Base-by-base conservation (phyloP, 192 early-diverging fungal genomes). In the Linnemannia exigua region DNA sequence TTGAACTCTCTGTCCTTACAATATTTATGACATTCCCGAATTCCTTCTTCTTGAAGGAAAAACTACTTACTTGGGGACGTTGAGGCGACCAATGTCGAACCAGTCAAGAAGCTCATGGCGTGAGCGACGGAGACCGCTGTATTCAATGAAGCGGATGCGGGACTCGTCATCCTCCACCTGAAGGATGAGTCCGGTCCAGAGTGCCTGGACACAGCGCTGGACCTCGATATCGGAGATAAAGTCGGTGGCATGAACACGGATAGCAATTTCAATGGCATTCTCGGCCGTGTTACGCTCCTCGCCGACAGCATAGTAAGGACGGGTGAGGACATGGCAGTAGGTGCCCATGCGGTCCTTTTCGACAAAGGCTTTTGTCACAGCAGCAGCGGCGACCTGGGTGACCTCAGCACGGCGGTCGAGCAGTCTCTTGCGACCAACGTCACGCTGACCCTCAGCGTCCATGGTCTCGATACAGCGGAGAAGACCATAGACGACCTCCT, bases 161-260 rank as follows among this genome's bases (percentile, higher is more conserved):
- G 66, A 80, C 33, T 88, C 81, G 6, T 84, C 82, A 17, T 88
- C 87, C 67, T 85, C 82, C 17, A 66, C 66, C 36, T 84, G 81
- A 1, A 88, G 72, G 15, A 88, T 78, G 16, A 80, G 67, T 20
- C 87, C 87, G n/a, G 84, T 84, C 87, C 87, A 88, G 2, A 88
- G 67, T 17, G 87, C 87, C 54, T 80, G 78, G 19, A 88, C 87
- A 79, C 87, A 88, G 33, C 82, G 82, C 33, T 84, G 81, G 31
- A 84, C 74, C 70, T 84, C 77, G 28, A 84, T 67, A 35, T 88
- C 78, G 20, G 87, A 72, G 61, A 88, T 75, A 44, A 88, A 88
- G 66, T 79, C 77, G 7, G 81, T 84, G 1, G 79, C 79, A 67
- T 84, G 81, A 25, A 81, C 78, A 31, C 82, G 74, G 52, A 88